phyloP scores from a whole-genome alignment of 2,329 filamentous ascomycete species.

The Fusarium armeniacum region DNA sequence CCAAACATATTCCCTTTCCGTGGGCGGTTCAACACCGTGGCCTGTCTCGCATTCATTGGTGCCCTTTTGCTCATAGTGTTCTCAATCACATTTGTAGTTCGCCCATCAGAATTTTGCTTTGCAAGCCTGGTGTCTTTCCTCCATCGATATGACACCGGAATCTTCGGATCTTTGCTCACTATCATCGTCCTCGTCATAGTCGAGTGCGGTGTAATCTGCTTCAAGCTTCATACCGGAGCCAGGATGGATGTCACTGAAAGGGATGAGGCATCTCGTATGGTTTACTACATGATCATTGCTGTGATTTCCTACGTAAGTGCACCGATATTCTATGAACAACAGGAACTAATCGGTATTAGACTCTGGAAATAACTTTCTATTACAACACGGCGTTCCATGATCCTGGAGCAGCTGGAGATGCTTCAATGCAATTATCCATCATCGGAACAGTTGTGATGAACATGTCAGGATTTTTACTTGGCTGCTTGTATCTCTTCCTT shows the following conservation, averaged over 20 bases:
- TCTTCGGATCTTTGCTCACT: conserved; percentile 66
- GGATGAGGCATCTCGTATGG: conserved; percentile 76
- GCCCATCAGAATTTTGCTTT: conserved; percentile 72
- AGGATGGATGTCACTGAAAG: conserved; percentile 71
- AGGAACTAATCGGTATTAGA: conserved; percentile 60
- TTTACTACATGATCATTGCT: conserved; percentile 73
- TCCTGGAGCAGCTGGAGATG: conserved; percentile 53
- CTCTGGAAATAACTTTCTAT: conserved; percentile 75
- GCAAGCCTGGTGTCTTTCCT: conserved; percentile 78
- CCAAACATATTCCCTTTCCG: conserved; percentile 69
- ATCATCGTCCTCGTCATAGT: conserved; percentile 66
- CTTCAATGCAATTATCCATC: conserved; percentile 68
- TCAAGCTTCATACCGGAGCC: conserved; percentile 67
- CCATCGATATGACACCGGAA: conserved; percentile 69
- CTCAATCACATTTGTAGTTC: conserved; percentile 68
- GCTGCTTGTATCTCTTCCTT: conserved; percentile 76
- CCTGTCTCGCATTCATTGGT: conserved; percentile 67
- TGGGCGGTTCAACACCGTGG: conserved; percentile 70
- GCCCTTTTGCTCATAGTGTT: conserved; percentile 69
- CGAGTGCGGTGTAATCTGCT: conserved; percentile 67
- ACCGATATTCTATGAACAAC: not conserved
- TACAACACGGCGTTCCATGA: conserved; percentile 66
- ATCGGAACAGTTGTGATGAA: conserved; percentile 76
- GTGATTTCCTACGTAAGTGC: conserved; percentile 69
- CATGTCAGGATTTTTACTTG: conserved; percentile 74